phyloP scores from a whole-genome alignment of 129 eudicot species.

The Arctium minus region DNA sequence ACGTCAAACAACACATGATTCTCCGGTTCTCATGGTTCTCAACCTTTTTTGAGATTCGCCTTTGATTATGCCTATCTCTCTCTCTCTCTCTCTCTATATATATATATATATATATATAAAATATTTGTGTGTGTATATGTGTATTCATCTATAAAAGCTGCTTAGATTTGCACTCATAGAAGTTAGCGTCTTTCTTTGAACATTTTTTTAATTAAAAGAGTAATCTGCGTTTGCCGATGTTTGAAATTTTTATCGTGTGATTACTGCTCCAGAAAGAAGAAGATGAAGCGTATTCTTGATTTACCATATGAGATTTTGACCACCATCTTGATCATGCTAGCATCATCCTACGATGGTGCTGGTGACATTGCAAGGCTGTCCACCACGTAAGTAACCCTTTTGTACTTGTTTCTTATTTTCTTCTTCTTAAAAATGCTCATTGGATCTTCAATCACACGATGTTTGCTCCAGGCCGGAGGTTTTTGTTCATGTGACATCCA shows the following conservation, averaged over 20 bases:
- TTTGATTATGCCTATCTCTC: background rate
- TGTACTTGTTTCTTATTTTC: background rate
- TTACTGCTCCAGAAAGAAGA: constrained; percentile 1
- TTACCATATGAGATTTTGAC: constrained; percentile 3
- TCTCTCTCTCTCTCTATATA: background rate
- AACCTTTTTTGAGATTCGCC: background rate
- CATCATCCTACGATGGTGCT: constrained; percentile 10
- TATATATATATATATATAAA: background rate
- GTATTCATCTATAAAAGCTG: background rate
- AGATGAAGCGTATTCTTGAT: background rate
- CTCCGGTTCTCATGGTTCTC: background rate
- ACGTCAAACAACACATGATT: background rate
- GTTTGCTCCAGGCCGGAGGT: background rate
- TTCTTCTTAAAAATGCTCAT: background rate
- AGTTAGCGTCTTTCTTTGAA: background rate
- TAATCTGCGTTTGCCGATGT: background rate
- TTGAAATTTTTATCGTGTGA: background rate
- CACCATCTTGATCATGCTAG: constrained; percentile 7
- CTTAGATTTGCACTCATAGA: background rate
- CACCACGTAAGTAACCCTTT: constrained; percentile 5
- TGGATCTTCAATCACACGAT: background rate
- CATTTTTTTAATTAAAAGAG: background rate
- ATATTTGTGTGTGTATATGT: background rate
- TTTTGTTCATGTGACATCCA: background rate
- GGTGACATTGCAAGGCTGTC: background rate